Base-by-base conservation (phyloP, 495 filamentous ascomycete genomes). In the Lasiosphaeriaceae sp. region DNA sequence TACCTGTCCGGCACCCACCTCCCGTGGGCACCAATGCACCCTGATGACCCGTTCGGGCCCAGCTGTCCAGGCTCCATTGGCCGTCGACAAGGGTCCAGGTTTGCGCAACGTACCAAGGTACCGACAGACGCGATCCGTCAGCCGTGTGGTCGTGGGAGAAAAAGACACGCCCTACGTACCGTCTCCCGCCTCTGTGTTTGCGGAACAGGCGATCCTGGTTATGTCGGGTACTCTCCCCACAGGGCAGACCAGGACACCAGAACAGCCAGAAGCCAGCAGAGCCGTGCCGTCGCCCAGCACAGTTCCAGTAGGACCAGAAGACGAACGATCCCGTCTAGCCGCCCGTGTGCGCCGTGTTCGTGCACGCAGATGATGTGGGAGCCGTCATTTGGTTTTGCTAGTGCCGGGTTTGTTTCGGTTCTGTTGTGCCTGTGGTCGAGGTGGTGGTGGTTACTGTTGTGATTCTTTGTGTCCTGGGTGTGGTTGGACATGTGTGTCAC, bases 121-220 rank as follows among this genome's bases (percentile, higher is more conserved):
- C 39, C 39, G 39, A 43, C 39, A 43, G 34, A 37, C 34, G 14
- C n/a, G 14, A 5, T 31, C 14, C 39, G 9, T 43, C 14, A 43
- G 9, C 39, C 21, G n/a, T 48, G 46, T 11, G 46, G 21, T 26
- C 46, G 21, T 34, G 50, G 50, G 19, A 43, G 22, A 35, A 52
- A 43, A 43, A 41, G 17, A 41, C 12, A 37, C 31, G 4, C 20
- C 11, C 50, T 21, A 41, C 34, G 19, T 55, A 20, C 53, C 44
- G 53, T 55, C 53, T 45, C 45, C 53, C 53, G 53, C 53, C 23
- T 21, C 17, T 55, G n/a, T n/a, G n/a, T n/a, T n/a, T n/a, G 44
- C 53, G 23, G 53, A 29, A 47, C 53, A 49, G 43, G 53, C 44
- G n/a, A 48, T 39, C 41, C 47, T 19, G 26, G 17, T 46, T 22